Evolutionary conservation across 148 eudicot genomes (phyloP), one percentile per base, ranked within the genome.

Genomic region (Cornus suecica): DNA sequence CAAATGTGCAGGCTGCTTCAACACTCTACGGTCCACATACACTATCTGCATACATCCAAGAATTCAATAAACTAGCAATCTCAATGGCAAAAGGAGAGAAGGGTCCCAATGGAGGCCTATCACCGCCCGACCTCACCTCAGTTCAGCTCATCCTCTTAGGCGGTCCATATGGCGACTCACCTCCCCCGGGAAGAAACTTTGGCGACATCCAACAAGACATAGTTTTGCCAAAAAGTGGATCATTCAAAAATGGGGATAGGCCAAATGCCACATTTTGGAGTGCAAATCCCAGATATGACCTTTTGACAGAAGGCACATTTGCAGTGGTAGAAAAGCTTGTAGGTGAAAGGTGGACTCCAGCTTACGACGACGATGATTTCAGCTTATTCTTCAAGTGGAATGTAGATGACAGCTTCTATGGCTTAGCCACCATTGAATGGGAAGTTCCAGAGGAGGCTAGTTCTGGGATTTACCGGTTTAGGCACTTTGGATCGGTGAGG

Each of bases 251-350:
- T 23, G 80, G 84, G 29, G 83, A 77, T n/a, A 82, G 29, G 37
- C 72, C 78, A 20, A 82, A 34, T 20, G 83, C 83, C 29, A 80
- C 77, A 31, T 80, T 85, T 72, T 79, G 83, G 83, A 82, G 83
- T 26, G 74, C 85, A 41, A 74, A 74, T 75, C 85, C 87, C 10
- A 82, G 85, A 61, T 77, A 80, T 73, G 88, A 85, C 32, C 65
- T 79, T 41, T 70, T 85, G 74, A 82, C 88, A 4, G 83, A 80
- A 77, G 88, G 88, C 66, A 85, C 82, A 29, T 85, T 79, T 75
- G 79, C 83, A 6, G 73, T 80, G 41, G 83, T 80, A 20, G 88
- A 85, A 77, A 85, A 80, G 79, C 83, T 79, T 28, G 77, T 71
- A 51, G 71, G 78, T 4, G 31, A 77, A 69, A 65, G 28, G 26